Base-by-base conservation (phyloP, 78 protist genomes). In the Dictyostelium firmibasis region DNA sequence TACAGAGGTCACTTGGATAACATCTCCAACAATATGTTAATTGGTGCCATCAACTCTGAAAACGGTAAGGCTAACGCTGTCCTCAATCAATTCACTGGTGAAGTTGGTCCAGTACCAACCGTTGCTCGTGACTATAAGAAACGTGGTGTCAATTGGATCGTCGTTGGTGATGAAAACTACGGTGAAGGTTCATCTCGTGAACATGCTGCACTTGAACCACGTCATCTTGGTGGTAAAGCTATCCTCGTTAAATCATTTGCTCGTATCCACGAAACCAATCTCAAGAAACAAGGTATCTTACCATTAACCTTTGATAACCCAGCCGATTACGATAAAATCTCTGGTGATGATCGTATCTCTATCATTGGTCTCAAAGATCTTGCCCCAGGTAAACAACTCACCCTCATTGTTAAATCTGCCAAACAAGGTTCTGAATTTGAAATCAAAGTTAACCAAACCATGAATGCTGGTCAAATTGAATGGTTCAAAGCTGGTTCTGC, bases 211-310 rank as follows among this genome's bases (percentile, higher is more conserved):
- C 96, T 98, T 16, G 97, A 96, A 93, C 99, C 99, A 81, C 96
- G 99, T 75, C 96, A 96, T 79, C 95, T 98, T 35, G 99, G 99
- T 86, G 99, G 98, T 72, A 14, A 18, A 29, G 99, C 99, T 79
- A 91, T 98, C 78, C 96, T 98, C 81, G 99, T 98, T 72, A 96
- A 95, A 92, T 86, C 97, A 44, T 98, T 98, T 64, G 99, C 99
- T 9, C 98, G 99, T 82, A 98, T 98, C 81, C 99, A 98, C 96
- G 99, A 98, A 96, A 97, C 99, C 95, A 98, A 98, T 97, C 95
- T 98, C 47, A 98, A 98, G 97, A 98, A 98, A 97, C 99, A 98
- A 95, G 98, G 98, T 74, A 87, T 98, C 92, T 96, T 98, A n/a
- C 98, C 99, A 33, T 94, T 98, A 25, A 98, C 99, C 79, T 98